Base-by-base conservation (phyloP, 2,329 filamentous ascomycete species). In the Drechslerella coelobrocha region DNA sequence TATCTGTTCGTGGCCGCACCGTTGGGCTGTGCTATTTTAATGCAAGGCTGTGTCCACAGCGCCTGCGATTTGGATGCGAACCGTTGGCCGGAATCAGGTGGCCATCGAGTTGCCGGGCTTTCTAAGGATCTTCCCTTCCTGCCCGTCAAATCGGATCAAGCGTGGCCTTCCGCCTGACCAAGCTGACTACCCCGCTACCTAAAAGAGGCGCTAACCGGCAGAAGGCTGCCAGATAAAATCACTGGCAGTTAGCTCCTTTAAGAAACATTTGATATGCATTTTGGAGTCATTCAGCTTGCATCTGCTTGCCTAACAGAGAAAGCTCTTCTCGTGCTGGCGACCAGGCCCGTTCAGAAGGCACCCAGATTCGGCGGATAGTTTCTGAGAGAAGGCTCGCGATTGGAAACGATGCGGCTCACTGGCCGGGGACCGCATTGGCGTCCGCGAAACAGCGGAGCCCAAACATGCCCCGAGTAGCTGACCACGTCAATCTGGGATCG, bases 321-420 rank as follows among this genome's bases (percentile, higher is more conserved):
- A n/a, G n/a, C n/a, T n/a, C n/a, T n/a, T n/a, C n/a, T n/a, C n/a
- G n/a, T n/a, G 26, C 26, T 55, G 51, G 63, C 55, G 45, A 23
- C 63, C 55, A 68, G 63, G 63, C 63, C 63, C 50, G 39, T 56
- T 48, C 50, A 24, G 48, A 68, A 68, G 63, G 63, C 63, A 68
- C 23, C 63, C 55, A 68, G 34, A 23, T 54, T 60, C 24, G 21
- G 19, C 21, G 26, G 21, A 21, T 34, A 19, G 8, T 17, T 39
- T n/a, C 34, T 3, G 6, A 6, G 29, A 34, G 29, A 61, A 50
- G 23, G 50, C 47, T 45, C 41, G 41, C 34, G 26, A 41, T 19
- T 29, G 48, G 45, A 69, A 61, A 69, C 65, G 53, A 69, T 69
- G 65, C 65, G 65, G 57, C 59, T 51, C 56, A n/a, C 34, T 5